Evolutionary conservation across 768 basidiomycete genomes (phyloP).

Genomic region (Serpula lacrymans): DNA sequence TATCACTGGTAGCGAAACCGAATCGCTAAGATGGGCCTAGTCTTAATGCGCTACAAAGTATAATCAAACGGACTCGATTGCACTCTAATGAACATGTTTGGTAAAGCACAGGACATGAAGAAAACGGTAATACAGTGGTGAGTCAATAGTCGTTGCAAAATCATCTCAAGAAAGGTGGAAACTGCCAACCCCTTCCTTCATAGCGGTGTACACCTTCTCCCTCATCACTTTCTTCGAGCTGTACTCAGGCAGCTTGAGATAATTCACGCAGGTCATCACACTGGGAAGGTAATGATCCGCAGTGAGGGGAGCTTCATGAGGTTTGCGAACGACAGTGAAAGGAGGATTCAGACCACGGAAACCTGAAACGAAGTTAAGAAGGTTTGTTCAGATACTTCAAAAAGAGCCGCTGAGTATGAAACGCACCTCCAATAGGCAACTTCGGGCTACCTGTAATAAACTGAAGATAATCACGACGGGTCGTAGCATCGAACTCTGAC

Average conservation of each 20-base stretch:
- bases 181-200: constrained; percentile 91
- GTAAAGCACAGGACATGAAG: no score
- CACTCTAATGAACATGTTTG: no score
- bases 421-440: constrained; percentile 88
- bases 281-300: constrained; percentile 95
- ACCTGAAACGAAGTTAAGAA: constrained; percentile 40
- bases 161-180: constrained; percentile 91
- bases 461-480: constrained; percentile 86
- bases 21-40: no score
- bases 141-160: constrained; percentile 13
- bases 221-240: constrained; percentile 81
- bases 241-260: constrained; percentile 95
- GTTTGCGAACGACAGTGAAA: constrained; percentile 95
- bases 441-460: constrained; percentile 98
- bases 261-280: constrained; percentile 99
- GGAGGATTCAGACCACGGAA: constrained; percentile 94
- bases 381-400: no score
- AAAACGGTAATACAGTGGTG: no score
- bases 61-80: no score
- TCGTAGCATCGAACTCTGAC: constrained; percentile 68
- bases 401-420: not conserved
- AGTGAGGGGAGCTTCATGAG: constrained; percentile 84
- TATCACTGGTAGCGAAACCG: no score
- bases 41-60: no score
- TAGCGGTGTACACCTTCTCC: constrained; percentile 79